Conservation (phyloP, 441 rosid genomes). For the Sinapis alba region DNA sequence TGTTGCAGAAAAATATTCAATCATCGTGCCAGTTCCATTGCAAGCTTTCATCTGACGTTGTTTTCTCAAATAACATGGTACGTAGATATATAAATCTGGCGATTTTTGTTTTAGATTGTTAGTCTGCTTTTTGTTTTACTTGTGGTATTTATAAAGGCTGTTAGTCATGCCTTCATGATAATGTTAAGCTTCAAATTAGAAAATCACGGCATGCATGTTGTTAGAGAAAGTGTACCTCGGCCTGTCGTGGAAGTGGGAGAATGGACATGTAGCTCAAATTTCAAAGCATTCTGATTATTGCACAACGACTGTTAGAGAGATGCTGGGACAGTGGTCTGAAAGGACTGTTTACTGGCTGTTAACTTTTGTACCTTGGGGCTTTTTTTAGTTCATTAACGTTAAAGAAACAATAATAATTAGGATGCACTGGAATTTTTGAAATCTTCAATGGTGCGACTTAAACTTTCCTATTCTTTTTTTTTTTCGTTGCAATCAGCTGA, state of each 20-base stretch:
- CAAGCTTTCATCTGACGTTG: slow-evolving; percentile 66
- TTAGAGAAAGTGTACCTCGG: slow-evolving; percentile 18
- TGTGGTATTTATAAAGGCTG: background rate
- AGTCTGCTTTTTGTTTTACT: slow-evolving; percentile 4
- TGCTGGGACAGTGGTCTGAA: slow-evolving; percentile 11
- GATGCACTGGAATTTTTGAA: background rate
- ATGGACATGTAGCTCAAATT: slow-evolving; percentile 1
- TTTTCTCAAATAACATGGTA: slow-evolving; percentile 82
- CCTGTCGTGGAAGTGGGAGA: slow-evolving; percentile 11
- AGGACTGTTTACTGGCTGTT: slow-evolving; percentile 9
- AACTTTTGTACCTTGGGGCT: slow-evolving; percentile 8
- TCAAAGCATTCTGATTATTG: slow-evolving; percentile 18
- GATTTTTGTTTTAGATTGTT: background rate
- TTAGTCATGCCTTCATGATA: slow-evolving; percentile 3
- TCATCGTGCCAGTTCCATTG: slow-evolving; percentile 69
- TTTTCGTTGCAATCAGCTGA: slow-evolving; percentile 56
- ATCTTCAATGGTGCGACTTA: slow-evolving; percentile 15
- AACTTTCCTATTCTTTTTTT: slow-evolving; percentile 9
- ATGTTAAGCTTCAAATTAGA: background rate
- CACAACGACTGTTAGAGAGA: slow-evolving; percentile 2
- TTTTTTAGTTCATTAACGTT: background rate
- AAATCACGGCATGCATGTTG: slow-evolving; percentile 12
- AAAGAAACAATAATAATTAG: slow-evolving; percentile 12
- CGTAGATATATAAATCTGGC: slow-evolving; percentile 26
- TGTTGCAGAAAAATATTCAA: slow-evolving; percentile 65